Evolutionary conservation across 192 early-diverging fungal genomes (phyloP), one percentile per base, ranked within the genome.

Genomic region (Thoreauomyces humboldtii): DNA sequence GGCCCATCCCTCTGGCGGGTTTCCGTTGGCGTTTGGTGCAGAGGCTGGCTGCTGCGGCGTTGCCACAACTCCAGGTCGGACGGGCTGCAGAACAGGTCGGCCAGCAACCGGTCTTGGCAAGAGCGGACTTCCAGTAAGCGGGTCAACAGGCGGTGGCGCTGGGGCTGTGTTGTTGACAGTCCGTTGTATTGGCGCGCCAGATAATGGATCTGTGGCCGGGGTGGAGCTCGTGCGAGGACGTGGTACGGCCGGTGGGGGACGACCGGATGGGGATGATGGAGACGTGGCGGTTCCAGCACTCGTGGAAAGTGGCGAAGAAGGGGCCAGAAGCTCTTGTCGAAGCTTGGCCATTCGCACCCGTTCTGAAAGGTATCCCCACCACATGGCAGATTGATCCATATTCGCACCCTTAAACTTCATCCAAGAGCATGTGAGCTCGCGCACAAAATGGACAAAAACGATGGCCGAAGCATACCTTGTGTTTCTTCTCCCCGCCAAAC

Each of bases 401-500:
- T 54, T 61, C 4, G 58, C 57, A 17, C 73, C 73, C 37, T 65
- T 55, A 32, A 75, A 65, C 73, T 75, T 29, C 9, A 27, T 25
- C 9, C 21, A 56, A 28, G 28, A 14, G 15, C n/a, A 45, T 1
- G n/a, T 58, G n/a, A 63, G 24, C 44, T 12, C 14, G 1, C 12
- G 31, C 15, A 22, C 27, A 12, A n/a, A 12, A 61, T 15, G 1
- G 19, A 0, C 14, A 1, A 61, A 61, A 2, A 17, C 19, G 12
- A 33, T 52, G 4, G 12, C 5, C 17, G 19, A 5, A 5, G 22
- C 45, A 19, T 64, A 72, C 69, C 72, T 59, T 75, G 64, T 77
- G 66, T 59, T 77, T 71, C 34, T 64, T 66, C 14, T 75, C 72
- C 32, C 70, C 42, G 52, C 74, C 73, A 57, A 77, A 77, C 61